Conservation (phyloP, 257 asterid species). For the Solanum bulbocastanum region DNA sequence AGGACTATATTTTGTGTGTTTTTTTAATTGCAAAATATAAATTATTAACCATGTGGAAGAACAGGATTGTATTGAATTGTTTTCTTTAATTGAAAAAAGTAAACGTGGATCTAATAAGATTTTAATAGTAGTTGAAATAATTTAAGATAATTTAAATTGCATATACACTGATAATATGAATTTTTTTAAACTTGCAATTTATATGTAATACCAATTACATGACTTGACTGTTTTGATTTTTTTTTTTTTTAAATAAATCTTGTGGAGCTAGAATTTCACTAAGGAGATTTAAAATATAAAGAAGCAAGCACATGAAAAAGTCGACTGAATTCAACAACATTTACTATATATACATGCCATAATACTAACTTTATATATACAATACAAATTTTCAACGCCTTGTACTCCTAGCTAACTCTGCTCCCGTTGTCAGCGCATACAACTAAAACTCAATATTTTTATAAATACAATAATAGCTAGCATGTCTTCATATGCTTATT, state of each 20-base stretch:
- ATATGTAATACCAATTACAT: not conserved
- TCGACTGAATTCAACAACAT: not conserved
- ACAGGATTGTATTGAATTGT: not conserved
- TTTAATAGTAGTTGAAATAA: not conserved
- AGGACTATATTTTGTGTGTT: not conserved
- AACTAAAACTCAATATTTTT: not conserved
- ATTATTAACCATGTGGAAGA: not conserved
- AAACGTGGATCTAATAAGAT: not conserved
- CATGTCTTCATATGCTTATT: not conserved
- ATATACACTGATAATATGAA: not conserved
- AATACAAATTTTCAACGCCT: not conserved
- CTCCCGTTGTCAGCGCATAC: accelerated
- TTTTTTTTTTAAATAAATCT: not conserved
- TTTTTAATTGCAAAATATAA: not conserved
- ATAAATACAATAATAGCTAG: not conserved
- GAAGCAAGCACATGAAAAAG: not conserved
- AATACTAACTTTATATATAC: not conserved
- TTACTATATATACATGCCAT: not conserved
- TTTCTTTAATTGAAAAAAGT: not conserved
- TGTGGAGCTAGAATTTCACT: not conserved
- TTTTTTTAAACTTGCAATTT: not conserved
- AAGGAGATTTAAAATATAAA: not conserved
- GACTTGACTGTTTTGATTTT: not conserved
- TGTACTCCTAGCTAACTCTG: not conserved
- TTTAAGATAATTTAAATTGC: not conserved